Evolutionary conservation across 768 basidiomycete genomes (phyloP), one percentile per base, ranked within the genome.

Genomic region (Phaeotremella fagi): DNA sequence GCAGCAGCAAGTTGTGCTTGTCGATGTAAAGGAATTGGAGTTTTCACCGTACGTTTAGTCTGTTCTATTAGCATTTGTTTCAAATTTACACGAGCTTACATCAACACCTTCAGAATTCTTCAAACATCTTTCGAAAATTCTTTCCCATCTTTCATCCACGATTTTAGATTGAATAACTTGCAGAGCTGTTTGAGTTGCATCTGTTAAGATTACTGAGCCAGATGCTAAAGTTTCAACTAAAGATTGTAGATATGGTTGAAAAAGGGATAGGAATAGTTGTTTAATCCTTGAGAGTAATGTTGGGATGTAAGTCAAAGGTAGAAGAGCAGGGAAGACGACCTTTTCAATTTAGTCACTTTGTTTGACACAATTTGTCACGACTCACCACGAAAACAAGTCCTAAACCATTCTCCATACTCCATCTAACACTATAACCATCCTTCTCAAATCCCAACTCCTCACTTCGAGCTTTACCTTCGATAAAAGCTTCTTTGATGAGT

Each of bases 241-340:
- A 0, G 86, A 80, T 5, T 85, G 78, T 24, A 97, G 77, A 72
- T 90, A 86, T 0, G 89, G 88, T 60, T 86, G 82, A 65, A 89
- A 95, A 52, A 88, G 80, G 69, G 88, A 84, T 62, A 94, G 77
- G 69, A 98, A 99, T 41, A 94, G 79, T 0, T 83, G 77, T 67
- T 90, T 90, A 65, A 92, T 80, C 3, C 87, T 82, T 12, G 77
- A 76, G 23, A 99, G 80, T 18, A 99, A 83, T 38, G 90, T 87
- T 0, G 92, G 89, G 51, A 95, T 86, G 69, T 97, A 98, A 7
- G 90, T 85, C 31, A 99, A 80, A 56, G 94, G 91, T 16, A 99
- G 80, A 55, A 99, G 90, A 52, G 92, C 87, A 69, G 95, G 91
- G 77, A 95, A 98, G 33, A 91, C 90, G 49, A 94, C 90, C 90